Conservation (phyloP, 2,329 filamentous ascomycete genomes). For the Sporothrix inflata region DNA sequence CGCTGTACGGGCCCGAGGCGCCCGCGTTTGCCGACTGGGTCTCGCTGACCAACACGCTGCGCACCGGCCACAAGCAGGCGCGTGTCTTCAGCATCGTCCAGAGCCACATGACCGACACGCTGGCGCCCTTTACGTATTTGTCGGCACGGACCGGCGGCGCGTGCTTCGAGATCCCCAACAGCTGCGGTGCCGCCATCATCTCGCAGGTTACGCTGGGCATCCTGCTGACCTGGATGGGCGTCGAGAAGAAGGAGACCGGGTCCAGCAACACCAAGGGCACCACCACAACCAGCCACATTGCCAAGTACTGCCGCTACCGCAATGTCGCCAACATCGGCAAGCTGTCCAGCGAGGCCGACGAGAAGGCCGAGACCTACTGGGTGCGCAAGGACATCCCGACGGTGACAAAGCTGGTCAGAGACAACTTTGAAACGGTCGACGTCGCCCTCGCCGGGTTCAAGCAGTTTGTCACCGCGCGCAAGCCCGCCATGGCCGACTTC, state of each 20-base stretch:
- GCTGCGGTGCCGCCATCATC: slow-evolving; percentile 39
- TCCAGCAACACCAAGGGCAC: slow-evolving; percentile 25
- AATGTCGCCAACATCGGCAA: slow-evolving; percentile 31
- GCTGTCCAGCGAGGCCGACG: slow-evolving; percentile 32
- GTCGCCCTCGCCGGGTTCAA: slow-evolving; percentile 37
- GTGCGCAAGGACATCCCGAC: slow-evolving; percentile 6
- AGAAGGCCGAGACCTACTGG: slow-evolving; percentile 27
- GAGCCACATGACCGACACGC: slow-evolving; percentile 32
- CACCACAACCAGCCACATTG: slow-evolving; percentile 6
- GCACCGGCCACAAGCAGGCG: slow-evolving; percentile 44
- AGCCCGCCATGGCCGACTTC: slow-evolving; percentile 41
- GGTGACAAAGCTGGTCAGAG: slow-evolving; percentile 7
- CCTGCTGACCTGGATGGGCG: slow-evolving; percentile 50
- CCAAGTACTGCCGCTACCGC: slow-evolving; percentile 31
- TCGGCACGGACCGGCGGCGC: slow-evolving; percentile 48
- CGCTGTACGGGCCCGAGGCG: slow-evolving; percentile 41
- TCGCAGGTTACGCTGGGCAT: slow-evolving; percentile 48
- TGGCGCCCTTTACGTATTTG: slow-evolving; percentile 47
- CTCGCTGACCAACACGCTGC: slow-evolving; percentile 42
- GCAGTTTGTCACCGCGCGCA: slow-evolving; percentile 35
- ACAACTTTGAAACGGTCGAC: slow-evolving; percentile 27
- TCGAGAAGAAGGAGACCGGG: slow-evolving; percentile 36
- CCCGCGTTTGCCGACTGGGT: slow-evolving; percentile 51
- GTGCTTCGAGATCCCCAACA: slow-evolving; percentile 42
- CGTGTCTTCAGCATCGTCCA: slow-evolving; percentile 51